These are phyloP conservation scores for Lachancea thermotolerans DNA, from an alignment of 805 yeast species.

Conservation along the genomic window DNA sequence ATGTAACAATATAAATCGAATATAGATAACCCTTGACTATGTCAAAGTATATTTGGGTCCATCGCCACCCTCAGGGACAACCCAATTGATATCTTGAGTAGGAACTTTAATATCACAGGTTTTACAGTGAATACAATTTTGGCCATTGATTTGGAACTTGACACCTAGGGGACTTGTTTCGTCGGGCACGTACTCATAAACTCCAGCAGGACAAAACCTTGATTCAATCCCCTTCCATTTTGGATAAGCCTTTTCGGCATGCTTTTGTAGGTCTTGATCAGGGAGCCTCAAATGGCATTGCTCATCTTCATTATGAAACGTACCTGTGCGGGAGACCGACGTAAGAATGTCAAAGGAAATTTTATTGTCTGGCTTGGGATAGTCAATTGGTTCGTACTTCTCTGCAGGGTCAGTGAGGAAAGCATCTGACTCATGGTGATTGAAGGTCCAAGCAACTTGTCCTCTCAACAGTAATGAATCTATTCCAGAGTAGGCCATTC, in stretches of 20 bases:
- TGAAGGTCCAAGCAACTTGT: conserved; percentile 79
- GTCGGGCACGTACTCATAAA: conserved; percentile 81
- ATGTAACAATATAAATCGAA: conserved; percentile 1
- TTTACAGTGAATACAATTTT: conserved; percentile 97
- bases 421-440: conserved; percentile 64
- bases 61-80: conserved; percentile 98
- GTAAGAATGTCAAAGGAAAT: conserved; percentile 88
- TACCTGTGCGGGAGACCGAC: conserved; percentile 94
- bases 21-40: conserved; percentile 20
- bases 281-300: conserved; percentile 75
- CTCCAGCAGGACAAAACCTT: conserved; percentile 97
- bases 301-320: conserved; percentile 92
- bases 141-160: conserved; percentile 87
- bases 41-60: conserved; percentile 95
- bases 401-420: conserved; percentile 62
- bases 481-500: conserved; percentile 76
- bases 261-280: conserved; percentile 55
- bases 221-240: conserved; percentile 81
- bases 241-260: conserved; percentile 64
- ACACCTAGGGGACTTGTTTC: conserved; percentile 53
- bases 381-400: conserved; percentile 62
- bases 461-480: conserved; percentile 77
- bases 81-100: conserved; percentile 89
- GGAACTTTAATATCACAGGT: conserved; percentile 98
- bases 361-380: conserved; percentile 95